Conservation (phyloP, 192 early-diverging fungal genomes). For the Dissophora globulifera region DNA sequence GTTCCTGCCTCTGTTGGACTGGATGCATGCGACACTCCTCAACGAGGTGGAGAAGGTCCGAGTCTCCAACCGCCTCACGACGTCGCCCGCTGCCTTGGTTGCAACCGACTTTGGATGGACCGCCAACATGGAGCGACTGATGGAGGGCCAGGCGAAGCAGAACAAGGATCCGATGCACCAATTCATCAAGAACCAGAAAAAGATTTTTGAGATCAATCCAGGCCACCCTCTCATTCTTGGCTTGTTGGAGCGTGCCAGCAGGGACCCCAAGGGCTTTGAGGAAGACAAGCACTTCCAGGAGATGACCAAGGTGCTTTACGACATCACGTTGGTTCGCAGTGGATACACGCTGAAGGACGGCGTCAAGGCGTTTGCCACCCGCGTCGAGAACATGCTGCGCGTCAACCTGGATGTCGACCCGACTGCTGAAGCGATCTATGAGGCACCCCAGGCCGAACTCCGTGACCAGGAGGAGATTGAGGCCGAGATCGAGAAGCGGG, state of each 20-base stretch:
- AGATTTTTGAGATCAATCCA: slow-evolving; percentile 77
- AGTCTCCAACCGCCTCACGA: slow-evolving; percentile 81
- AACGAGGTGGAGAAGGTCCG: slow-evolving; percentile 69
- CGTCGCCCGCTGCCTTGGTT: slow-evolving; percentile 80
- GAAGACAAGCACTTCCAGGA: slow-evolving; percentile 57
- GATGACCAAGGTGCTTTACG: slow-evolving; percentile 67
- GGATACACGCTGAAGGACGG: slow-evolving; percentile 69
- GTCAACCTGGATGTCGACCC: slow-evolving; percentile 60
- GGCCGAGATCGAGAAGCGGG: slow-evolving; percentile 42
- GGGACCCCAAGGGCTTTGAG: slow-evolving; percentile 47
- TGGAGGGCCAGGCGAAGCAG: slow-evolving; percentile 66
- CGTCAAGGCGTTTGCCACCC: slow-evolving; percentile 60
- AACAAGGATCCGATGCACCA: slow-evolving; percentile 61
- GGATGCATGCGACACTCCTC: slow-evolving; percentile 59
- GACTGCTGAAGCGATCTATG: slow-evolving; percentile 53
- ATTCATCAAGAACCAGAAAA: slow-evolving; percentile 67
- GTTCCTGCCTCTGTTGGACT: slow-evolving; percentile 67
- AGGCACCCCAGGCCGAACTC: slow-evolving; percentile 42
- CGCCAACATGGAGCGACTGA: slow-evolving; percentile 70
- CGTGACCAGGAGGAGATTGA: slow-evolving; percentile 45
- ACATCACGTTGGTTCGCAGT: slow-evolving; percentile 70
- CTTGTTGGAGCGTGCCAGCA: slow-evolving; percentile 62
- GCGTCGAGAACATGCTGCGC: slow-evolving; percentile 65
- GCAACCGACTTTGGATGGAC: slow-evolving; percentile 70
- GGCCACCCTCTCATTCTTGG: slow-evolving; percentile 69